Evolutionary conservation across 1,284 basidiomycete genomes (phyloP), one percentile per base, ranked within the genome.

Genomic region (Ceratobasidium sp.): DNA sequence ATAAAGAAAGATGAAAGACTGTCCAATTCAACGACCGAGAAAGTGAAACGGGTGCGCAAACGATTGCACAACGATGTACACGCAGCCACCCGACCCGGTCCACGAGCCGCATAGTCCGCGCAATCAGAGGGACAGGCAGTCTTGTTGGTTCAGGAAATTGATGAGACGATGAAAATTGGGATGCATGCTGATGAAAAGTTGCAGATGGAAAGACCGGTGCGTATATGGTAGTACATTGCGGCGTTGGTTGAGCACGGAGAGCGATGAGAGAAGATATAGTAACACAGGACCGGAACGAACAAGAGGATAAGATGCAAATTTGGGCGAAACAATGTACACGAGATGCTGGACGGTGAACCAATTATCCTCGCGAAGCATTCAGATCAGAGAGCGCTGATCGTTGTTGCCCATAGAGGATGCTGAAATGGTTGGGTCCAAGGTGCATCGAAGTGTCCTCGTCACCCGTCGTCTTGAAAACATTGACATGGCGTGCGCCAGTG

Each of bases 401-500:
- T 71, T 58, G 66, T 53, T 71, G 66, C n/a, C 66, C 66, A 24
- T 71, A 71, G 54, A 58, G 66, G 37, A 71, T 71, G 34, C 66
- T 71, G 22, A 71, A 71, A n/a, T 71, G 66, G 41, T 43, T 53
- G 41, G 66, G 39, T 31, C 54, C 66, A 71, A 71, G 58, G 41
- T 71, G 66, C 66, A 71, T 71, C 49, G 66, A 71, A 59, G 66
- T 71, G 34, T 71, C 66, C 54, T 74, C 53, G 48, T 74, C 71
- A 46, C 48, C 22, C 56, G 69, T 43, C 51, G 59, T 24, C 71
- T 64, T 74, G 59, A 74, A 63, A n/a, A 51, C 71, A 31, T 74
- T 62, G 51, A 59, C 51, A n/a, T 54, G 58, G 27, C 48, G 37
- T n/a, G 27, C 59, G 24, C 43, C 49, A 41, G 87, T 84, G 19